Evolutionary conservation across 352 stramenopile species (phyloP).

Genomic region (Phytophthora hybrid): DNA sequence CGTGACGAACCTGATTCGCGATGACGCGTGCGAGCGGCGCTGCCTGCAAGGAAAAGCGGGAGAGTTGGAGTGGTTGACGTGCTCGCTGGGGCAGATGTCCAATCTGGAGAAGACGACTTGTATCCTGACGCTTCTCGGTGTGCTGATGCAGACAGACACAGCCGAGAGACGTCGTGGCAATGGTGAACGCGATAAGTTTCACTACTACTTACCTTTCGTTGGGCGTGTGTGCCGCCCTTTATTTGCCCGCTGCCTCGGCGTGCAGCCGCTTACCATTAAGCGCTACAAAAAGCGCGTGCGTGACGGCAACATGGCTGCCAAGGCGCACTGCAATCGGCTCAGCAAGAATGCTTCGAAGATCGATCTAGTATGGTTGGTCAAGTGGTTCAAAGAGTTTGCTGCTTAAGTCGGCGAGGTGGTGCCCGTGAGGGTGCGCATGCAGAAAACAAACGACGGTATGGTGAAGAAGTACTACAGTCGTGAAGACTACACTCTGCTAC

Average conservation of each 20-base stretch:
- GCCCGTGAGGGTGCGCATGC: not conserved
- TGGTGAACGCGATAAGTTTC: not conserved
- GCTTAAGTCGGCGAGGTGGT: not conserved
- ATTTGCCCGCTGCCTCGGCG: not conserved
- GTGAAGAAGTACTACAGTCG: not conserved
- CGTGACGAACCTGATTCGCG: not conserved
- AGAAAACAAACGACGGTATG: not conserved
- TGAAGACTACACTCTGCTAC: not conserved
- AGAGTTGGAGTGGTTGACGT: conserved; percentile 5
- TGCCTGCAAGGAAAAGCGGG: not conserved
- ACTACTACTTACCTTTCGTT: not conserved
- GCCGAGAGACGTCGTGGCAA: not conserved
- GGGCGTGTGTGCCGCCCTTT: not conserved
- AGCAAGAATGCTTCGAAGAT: not conserved
- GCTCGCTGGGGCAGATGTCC: conserved; percentile 1
- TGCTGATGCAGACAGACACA: conserved; percentile 1
- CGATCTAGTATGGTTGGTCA: conserved; percentile 1
- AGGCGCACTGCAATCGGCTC: not conserved
- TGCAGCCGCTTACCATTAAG: not conserved
- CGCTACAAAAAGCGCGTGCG: not conserved
- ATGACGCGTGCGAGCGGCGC: no score
- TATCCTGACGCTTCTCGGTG: not conserved
- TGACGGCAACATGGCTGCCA: conserved; percentile 3
- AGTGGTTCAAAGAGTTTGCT: not conserved
- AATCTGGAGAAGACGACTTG: conserved; percentile 11